Evolutionary conservation across 2,329 filamentous ascomycete species (phyloP).

Genomic region (Aspergillus sergii): DNA sequence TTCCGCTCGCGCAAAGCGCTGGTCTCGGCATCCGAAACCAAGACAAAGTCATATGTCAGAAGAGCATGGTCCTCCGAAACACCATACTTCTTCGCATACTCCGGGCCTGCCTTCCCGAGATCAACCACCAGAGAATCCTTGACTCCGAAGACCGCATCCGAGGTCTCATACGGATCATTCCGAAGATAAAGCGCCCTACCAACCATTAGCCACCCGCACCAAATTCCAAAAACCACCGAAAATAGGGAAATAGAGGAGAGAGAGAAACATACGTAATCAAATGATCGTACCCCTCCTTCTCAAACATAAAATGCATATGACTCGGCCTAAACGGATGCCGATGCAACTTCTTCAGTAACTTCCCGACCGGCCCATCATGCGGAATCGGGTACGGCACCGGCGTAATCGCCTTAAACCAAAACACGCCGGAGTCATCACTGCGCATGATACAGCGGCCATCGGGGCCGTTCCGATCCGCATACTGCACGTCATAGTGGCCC

Average conservation of each 20-base stretch:
- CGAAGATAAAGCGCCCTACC: constrained; percentile 73
- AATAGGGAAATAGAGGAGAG: neutral
- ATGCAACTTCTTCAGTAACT: constrained; percentile 65
- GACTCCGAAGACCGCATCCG: constrained; percentile 84
- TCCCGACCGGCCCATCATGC: constrained; percentile 79
- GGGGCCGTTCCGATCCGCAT: constrained; percentile 63
- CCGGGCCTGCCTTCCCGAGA: constrained; percentile 54
- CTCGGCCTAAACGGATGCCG: constrained; percentile 77
- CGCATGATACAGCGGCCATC: constrained; percentile 73
- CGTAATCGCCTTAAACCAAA: constrained; percentile 84
- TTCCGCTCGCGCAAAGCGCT: constrained; percentile 65
- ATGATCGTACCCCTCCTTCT: constrained; percentile 75
- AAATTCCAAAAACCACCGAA: neutral
- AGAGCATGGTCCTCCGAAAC: constrained; percentile 66
- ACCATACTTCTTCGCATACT: constrained; percentile 62
- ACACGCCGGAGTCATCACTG: constrained; percentile 70
- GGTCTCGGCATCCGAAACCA: constrained; percentile 72
- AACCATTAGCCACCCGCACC: neutral
- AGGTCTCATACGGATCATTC: constrained; percentile 78
- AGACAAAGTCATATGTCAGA: constrained; percentile 74
- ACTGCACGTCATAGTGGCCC: constrained; percentile 83
- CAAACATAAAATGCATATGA: constrained; percentile 89
- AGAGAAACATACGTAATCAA: constrained; percentile 71
- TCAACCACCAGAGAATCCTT: constrained; percentile 79
- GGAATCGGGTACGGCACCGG: constrained; percentile 87